Base-by-base conservation (phyloP, 208 protist species). In the Wallacemonas sp. region DNA sequence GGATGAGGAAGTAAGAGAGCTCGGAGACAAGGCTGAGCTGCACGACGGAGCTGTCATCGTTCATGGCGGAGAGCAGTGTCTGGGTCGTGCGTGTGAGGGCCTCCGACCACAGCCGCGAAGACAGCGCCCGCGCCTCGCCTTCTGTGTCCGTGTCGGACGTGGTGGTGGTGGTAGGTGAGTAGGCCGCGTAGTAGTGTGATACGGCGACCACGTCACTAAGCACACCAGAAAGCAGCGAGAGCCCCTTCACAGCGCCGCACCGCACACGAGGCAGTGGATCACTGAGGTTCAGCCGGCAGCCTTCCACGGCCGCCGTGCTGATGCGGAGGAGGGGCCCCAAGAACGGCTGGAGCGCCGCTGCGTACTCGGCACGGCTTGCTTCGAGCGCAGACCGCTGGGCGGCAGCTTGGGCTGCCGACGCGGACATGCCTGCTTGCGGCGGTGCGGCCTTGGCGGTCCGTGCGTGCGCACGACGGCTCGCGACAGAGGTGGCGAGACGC, bases 11-110 rank as follows among this genome's bases (percentile, higher is more conserved):
- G 45, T 84, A 73, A 0, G 81, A 73, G 19, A 92, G 71, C 65
- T 87, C 76, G 32, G 85, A 81, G 22, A 87, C 77, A 29, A 88
- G 74, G n/a, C 77, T 70, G 3, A 92, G 65, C 69, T 84, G 81
- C 62, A 92, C 85, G 5, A 66, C 68, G 12, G 85, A 76, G 71
- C 76, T 84, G 30, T 57, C 64, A 74, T 88, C 85, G 2, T 62
- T 75, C 42, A 87, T 73, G 32, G 85, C 69, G 19, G 59, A 63
- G 69, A 92, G 75, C 21, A 92, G 74, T 8, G 76, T 62, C 17
- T 78, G 60, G 22, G 85, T 85, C 53, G 74, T 73, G 33, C 50
- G 45, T 61, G 73, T 68, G 15, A 90, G 66, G 57, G 60, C 24
- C 57, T 45, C 83, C 77, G 32, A 42, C 44, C 42, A 63, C 53